Evolutionary conservation across 129 eudicot genomes (phyloP), one percentile per base, ranked within the genome.

Genomic region (Oenanthe sinensis): DNA sequence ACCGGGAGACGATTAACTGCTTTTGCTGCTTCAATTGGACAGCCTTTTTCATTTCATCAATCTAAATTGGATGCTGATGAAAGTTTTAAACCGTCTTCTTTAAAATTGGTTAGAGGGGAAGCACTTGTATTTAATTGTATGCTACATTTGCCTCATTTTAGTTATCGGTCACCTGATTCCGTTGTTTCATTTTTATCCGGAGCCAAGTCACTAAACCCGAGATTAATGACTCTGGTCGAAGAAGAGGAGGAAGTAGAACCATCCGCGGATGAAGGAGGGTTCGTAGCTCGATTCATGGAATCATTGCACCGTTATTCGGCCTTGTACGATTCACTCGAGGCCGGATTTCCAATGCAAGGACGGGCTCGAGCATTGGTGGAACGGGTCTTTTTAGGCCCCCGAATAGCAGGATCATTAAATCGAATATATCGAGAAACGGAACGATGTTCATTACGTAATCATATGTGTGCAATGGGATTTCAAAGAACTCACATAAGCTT

Each of bases 41-140:
- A 88, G 58, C 97, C 97, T 11, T 92, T 92, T 73, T 89, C 97
- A 2, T 92, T 90, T 81, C 97, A 92, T 80, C 97, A 89, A 46
- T 89, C 96, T 67, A 88, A 87, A 60, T 69, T 88, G 24, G 92
- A 88, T 9, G 75, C 92, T 0, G 88, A 90, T 12, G 96, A 90
- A 22, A 85, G 88, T 36, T 92, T 92, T 74, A 83, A 79, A 77
- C 96, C 96, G 0, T 47, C 92, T 1, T 47, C 87, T 11, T 17
- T 92, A 43, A 92, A 92, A 78, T 77, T 92, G 42, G 96, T 92
- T n/a, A 75, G 87, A 74, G 97, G 96, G 46, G 97, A 92, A 71
- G 97, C 91, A 8, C 83, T 89, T 13, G 76, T 92, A 15, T 45
- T 92, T 3, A 92, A 92, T 76, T 92, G 97, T 48, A 88, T 90